Conservation (phyloP, 805 yeast genomes). For the Wickerhamomyces strasburgensis region DNA sequence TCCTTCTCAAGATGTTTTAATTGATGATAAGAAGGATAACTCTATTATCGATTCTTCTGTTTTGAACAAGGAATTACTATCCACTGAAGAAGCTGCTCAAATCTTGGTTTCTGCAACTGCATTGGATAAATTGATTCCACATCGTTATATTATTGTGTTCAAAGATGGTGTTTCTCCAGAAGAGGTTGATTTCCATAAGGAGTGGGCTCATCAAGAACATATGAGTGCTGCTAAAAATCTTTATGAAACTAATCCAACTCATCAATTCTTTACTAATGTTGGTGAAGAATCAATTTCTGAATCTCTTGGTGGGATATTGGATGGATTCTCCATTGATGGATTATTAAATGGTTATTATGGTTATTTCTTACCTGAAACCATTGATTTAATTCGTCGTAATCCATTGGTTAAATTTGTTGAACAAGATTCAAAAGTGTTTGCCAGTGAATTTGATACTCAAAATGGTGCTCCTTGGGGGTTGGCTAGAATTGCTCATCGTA, state of each 20-base stretch:
- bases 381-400: constrained; percentile 66
- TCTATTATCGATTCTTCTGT: constrained; percentile 15
- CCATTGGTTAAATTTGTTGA: constrained; percentile 69
- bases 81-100: constrained; percentile 35
- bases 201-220: constrained; percentile 57
- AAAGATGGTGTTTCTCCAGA: constrained; percentile 56
- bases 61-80: constrained; percentile 11
- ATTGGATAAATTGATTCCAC: constrained; percentile 48
- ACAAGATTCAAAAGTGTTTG: constrained; percentile 64
- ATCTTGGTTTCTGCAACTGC: constrained; percentile 39
- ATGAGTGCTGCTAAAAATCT: constrained; percentile 35
- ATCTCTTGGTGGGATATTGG: constrained; percentile 49
- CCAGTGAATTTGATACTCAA: constrained; percentile 61
- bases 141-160: constrained; percentile 82
- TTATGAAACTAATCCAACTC: constrained; percentile 29
- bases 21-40: constrained; percentile 15
- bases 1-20: constrained; percentile 11
- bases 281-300: constrained; percentile 23
- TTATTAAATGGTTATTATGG: constrained; percentile 79
- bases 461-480: constrained; percentile 94
- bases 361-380: constrained; percentile 66
- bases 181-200: constrained; percentile 58
- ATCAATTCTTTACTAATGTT: constrained; percentile 34
- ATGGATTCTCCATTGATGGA: constrained; percentile 55
- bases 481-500: constrained; percentile 83